A percentile compares a stretch with the other conserved stretches of the same genome.
These are phyloP conservation scores for Penicillium freii DNA, from an alignment of 2,329 filamentous ascomycete genomes.

Conservation along the genomic window DNA sequence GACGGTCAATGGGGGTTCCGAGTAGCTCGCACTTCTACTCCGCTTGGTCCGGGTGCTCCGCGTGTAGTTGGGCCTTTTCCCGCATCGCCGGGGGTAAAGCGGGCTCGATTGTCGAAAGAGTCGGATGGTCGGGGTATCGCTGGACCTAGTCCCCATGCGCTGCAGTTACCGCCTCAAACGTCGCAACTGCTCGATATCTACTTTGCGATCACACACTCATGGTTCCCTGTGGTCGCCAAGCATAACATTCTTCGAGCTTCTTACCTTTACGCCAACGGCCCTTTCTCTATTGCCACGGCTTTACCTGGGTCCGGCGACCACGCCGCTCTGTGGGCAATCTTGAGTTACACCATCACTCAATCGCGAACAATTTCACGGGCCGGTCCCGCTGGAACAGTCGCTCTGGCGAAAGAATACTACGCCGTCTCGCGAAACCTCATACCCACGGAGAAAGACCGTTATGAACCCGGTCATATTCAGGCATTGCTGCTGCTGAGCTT, in stretches of 20 bases:
- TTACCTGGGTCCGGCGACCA: slow-evolving; percentile 42
- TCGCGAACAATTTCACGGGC: slow-evolving; percentile 20
- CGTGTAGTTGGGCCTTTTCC: slow-evolving; percentile 29
- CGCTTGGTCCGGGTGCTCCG: slow-evolving; percentile 31
- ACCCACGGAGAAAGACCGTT: slow-evolving; percentile 40
- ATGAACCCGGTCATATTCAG: slow-evolving; percentile 45
- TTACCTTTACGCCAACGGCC: slow-evolving; percentile 53
- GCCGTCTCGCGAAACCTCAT: slow-evolving; percentile 37
- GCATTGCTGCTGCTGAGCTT: slow-evolving; percentile 49
- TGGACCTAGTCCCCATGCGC: slow-evolving; percentile 12
- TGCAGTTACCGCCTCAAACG: slow-evolving; percentile 50
- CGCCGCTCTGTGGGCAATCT: slow-evolving; percentile 45
- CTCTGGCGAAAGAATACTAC: slow-evolving; percentile 38
- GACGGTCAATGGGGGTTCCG: slow-evolving; percentile 34
- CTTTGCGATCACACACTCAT: slow-evolving; percentile 58
- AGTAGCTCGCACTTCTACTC: slow-evolving; percentile 29
- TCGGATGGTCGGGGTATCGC: slow-evolving; percentile 9
- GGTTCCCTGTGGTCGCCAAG: slow-evolving; percentile 60
- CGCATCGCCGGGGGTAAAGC: slow-evolving; percentile 28
- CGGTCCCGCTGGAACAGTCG: slow-evolving; percentile 17
- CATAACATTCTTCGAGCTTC: slow-evolving; percentile 56
- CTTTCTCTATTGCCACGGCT: slow-evolving; percentile 31
- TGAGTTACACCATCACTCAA: slow-evolving; percentile 44
- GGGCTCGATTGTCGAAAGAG: slow-evolving; percentile 26
- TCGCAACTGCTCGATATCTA: slow-evolving; percentile 57